Evolutionary conservation across 805 yeast species (phyloP), one percentile per base, ranked within the genome.

Genomic region (Spathaspora hagerdaliae): DNA sequence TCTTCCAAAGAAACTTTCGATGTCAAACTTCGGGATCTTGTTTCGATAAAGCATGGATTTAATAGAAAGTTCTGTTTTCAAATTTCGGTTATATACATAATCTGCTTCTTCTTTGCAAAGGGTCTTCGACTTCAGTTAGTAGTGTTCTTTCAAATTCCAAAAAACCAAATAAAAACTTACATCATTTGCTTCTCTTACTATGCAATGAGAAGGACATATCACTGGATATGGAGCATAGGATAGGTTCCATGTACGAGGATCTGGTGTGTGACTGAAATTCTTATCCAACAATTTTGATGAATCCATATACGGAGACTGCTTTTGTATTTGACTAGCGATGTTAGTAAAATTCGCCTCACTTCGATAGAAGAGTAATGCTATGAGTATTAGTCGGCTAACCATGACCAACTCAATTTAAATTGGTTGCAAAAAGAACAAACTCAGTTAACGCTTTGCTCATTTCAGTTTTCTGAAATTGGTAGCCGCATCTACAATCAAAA

Each of bases 21-120:
- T 50, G 39, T 70, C 58, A 32, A 72, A 63, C 0, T 59, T 62
- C 0, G 75, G 70, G n/a, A 68, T 60, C 1, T 55, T 49, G 12
- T 65, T 57, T 13, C 63, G 51, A 5, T 44, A 40, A 14, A 77
- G 53, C 34, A 68, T 65, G 1, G 55, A 46, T 10, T 42, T 39
- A 8, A 50, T n/a, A 9, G 27, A 61, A 3, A 36, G 36, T 31
- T 63, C 65, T 1, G 73, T 69, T 15, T 55, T 35, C 6, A 47
- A 41, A 32, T 59, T 59, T 19, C 76, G 62, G 19, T 64, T 56
- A 0, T 27, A 26, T 3, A 68, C 54, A 33, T 73, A 73, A 1
- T 45, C 47, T 9, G 33, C 27, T 43, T 66, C 73, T 13, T 56
- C 50, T 1, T 43, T 42, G 26, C 58, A 46, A 31, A 62, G 27